Percentiles rank a stretch among this genome's conserved stretches.
These are phyloP conservation scores for Ichthyophonus hoferi DNA, from an alignment of 208 protist genomes.

Conservation along the genomic window DNA sequence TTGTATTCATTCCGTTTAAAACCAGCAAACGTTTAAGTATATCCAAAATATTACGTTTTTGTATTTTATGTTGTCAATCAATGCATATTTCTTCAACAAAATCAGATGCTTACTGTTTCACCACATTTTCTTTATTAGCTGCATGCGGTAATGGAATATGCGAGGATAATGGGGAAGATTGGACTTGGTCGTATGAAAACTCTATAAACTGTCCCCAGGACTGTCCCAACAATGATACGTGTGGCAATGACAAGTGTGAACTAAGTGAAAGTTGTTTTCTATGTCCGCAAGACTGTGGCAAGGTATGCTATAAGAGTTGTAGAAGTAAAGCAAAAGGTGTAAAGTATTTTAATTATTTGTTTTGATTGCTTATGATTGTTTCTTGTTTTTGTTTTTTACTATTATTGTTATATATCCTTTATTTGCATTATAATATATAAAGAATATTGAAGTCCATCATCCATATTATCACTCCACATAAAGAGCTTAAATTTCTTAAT, in stretches of 20 bases:
- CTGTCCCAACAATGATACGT: background rate
- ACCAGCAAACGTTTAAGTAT: too few species aligned
- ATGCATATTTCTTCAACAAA: too few species aligned
- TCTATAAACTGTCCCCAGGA: slow-evolving; percentile 6
- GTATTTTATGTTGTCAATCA: too few species aligned
- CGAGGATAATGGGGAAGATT: background rate
- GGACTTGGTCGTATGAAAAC: background rate
- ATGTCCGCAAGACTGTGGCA: background rate
- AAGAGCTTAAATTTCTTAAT: too few species aligned
- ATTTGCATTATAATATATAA: background rate
- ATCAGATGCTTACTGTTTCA: too few species aligned
- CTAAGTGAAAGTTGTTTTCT: slow-evolving; percentile 2
- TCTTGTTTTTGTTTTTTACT: background rate
- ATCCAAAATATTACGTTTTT: too few species aligned
- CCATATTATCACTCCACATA: background rate
- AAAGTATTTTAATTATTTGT: background rate
- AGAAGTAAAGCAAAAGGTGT: too few species aligned
- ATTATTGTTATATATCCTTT: background rate
- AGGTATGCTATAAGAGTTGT: background rate
- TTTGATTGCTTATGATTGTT: background rate
- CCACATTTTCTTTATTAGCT: background rate
- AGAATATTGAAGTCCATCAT: background rate
- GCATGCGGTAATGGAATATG: slow-evolving; percentile 17
- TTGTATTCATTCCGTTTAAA: too few species aligned
- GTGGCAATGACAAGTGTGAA: slow-evolving; percentile 6